Percentiles rank a stretch among this genome's conserved stretches.
Conservation (phyloP, 352 stramenopile species). For the Pythium dissimile region DNA sequence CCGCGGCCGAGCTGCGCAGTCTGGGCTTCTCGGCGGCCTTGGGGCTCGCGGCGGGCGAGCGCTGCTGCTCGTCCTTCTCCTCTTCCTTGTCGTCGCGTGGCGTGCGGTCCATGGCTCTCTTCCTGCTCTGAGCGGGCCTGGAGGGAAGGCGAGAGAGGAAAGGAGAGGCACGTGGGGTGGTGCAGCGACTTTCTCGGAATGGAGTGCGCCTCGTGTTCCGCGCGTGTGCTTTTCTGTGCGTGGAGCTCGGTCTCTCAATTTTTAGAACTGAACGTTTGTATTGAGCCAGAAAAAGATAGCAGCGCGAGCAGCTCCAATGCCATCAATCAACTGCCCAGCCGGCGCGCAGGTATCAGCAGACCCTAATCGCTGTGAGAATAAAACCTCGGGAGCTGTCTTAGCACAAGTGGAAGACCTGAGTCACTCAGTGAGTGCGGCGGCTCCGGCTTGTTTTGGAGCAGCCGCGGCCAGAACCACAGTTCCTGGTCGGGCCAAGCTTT, state of each 20-base stretch:
- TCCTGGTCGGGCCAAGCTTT: not conserved
- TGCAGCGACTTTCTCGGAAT: conserved; percentile 20
- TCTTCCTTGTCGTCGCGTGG: conserved; percentile 16
- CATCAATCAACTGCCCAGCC: conserved; percentile 18
- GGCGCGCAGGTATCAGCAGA: not conserved
- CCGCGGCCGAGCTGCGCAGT: not conserved
- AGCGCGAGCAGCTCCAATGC: conserved; percentile 7
- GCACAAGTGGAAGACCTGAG: too few relatives aligned
- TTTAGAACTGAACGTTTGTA: not conserved
- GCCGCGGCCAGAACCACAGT: not conserved
- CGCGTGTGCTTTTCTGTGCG: conserved; percentile 15
- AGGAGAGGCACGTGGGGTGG: not conserved
- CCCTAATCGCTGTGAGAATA: not conserved
- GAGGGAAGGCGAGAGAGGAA: not conserved
- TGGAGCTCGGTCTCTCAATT: not conserved
- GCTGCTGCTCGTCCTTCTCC: conserved; percentile 26
- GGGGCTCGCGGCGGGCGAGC: not conserved
- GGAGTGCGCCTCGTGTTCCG: conserved; percentile 12
- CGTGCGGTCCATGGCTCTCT: conserved; percentile 17
- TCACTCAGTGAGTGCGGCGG: too few relatives aligned
- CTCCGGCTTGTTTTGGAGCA: conserved; percentile 14
- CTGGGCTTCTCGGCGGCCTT: conserved; percentile 8
- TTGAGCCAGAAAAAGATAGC: conserved; percentile 17
- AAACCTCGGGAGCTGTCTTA: not conserved
- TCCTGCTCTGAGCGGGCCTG: not conserved